phyloP scores from a whole-genome alignment of 495 filamentous ascomycete genomes.

The Margaritispora aquatica region DNA sequence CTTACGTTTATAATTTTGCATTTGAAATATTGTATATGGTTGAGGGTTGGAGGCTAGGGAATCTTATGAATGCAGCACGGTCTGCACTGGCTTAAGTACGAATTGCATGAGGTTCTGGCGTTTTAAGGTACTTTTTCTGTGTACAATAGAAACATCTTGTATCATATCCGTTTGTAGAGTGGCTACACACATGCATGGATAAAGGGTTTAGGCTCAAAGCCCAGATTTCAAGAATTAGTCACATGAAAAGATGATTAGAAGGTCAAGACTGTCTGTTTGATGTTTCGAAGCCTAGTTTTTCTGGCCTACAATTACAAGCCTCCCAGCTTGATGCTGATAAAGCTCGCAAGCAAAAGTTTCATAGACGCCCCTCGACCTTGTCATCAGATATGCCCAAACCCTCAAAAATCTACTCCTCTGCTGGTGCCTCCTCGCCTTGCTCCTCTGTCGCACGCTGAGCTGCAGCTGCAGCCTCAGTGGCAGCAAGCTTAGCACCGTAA shows the following conservation, averaged over 20 bases:
- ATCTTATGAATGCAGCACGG: constrained; percentile 17
- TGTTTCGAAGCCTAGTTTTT: constrained; percentile 19
- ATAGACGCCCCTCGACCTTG: constrained; percentile 17
- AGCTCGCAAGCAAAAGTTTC: constrained; percentile 22
- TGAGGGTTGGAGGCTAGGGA: neutral
- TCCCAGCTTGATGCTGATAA: constrained; percentile 16
- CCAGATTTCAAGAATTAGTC: neutral
- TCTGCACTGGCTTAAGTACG: constrained; percentile 14
- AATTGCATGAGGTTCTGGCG: constrained; percentile 21
- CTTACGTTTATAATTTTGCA: neutral
- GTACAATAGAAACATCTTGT: constrained; percentile 14
- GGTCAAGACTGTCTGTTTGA: neutral
- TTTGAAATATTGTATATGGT: constrained; percentile 19
- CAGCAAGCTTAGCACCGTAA: constrained; percentile 94
- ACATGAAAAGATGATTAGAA: neutral
- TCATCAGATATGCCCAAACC: constrained; percentile 16
- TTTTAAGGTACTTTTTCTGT: constrained; percentile 3
- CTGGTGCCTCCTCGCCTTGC: constrained; percentile 44
- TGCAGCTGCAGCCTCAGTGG: constrained; percentile 63
- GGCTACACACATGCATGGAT: constrained; percentile 5
- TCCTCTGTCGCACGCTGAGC: constrained; percentile 67
- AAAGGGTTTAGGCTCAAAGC: neutral
- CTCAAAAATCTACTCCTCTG: constrained; percentile 36
- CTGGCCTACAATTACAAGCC: constrained; percentile 23
- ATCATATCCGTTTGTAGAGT: constrained; percentile 11